Evolutionary conservation across 2,329 filamentous ascomycete species (phyloP), one percentile per base, ranked within the genome.

Genomic region (Gaeumannomyces tritici): DNA sequence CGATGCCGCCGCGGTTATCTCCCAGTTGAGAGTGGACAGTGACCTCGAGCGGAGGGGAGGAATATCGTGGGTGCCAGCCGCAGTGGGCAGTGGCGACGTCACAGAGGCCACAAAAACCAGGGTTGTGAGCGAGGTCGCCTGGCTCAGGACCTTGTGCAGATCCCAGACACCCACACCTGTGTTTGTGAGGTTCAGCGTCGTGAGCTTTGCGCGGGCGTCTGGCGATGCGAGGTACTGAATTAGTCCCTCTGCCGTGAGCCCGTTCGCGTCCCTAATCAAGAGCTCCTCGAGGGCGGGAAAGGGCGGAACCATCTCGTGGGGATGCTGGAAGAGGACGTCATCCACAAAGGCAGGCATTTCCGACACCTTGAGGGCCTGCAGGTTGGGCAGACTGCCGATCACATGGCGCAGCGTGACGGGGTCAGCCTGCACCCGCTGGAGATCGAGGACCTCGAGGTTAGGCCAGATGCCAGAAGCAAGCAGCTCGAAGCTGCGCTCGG

Each of bases 201-300:
- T 83, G 26, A 97, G 79, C 2, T 82, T 73, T 62, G 81, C 78
- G 65, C 83, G 83, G 47, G 83, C 86, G 57, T 84, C 82, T 2
- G 81, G 80, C 54, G 81, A 81, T 7, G 58, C 42, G 47, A 96
- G 81, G 70, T 92, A 92, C 27, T 81, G 78, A 54, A 80, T 79
- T 57, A 97, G 76, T 11, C 92, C 93, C 26, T 82, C 79, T 11
- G 85, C 82, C 12, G 90, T 96, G 66, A 97, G 75, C 54, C 84
- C 81, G 0, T 89, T 88, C 13, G 84, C 85, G 65, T 91, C 84
- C 65, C 87, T 86, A 59, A 97, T 78, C 35, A 87, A 84, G 29
- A 97, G 78, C 67, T 89, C 86, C 66, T 88, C 83, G 24, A 97
- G 75, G 0, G 90, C 79, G 0, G 92, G 92, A 64, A 96, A 88